phyloP scores from a whole-genome alignment of 2,329 filamentous ascomycete species.

The Neofusicoccum kwambonambiense region DNA sequence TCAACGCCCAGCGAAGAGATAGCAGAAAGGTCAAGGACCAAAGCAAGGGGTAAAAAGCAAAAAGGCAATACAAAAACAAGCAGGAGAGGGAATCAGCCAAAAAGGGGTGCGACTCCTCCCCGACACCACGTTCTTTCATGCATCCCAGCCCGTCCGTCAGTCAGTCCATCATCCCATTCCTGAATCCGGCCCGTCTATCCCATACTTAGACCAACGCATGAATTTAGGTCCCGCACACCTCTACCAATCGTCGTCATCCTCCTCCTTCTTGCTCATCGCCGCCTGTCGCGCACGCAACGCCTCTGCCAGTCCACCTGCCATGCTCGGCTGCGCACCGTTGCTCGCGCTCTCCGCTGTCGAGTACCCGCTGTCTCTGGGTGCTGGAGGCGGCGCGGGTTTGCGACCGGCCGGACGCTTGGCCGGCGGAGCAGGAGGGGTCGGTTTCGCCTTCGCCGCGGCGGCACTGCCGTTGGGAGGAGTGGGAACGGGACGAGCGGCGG shows the following conservation, averaged over 20 bases:
- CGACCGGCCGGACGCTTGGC: constrained; percentile 70
- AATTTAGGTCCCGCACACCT: not conserved
- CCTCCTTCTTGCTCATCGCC: constrained; percentile 44
- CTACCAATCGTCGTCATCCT: constrained; percentile 39
- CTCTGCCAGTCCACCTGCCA: constrained; percentile 52
- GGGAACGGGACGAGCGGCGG: constrained; percentile 47
- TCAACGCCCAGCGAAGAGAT: constrained; percentile 6
- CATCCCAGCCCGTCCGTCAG: not conserved
- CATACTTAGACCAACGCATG: not conserved
- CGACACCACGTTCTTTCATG: not conserved
- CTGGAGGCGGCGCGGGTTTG: constrained; percentile 68
- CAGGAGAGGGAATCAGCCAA: not conserved
- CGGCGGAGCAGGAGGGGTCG: constrained; percentile 73
- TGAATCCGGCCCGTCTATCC: not conserved
- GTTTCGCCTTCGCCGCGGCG: constrained; percentile 26
- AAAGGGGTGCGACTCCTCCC: not conserved
- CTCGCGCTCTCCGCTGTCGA: constrained; percentile 32
- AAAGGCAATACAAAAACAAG: not conserved
- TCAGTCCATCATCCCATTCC: not conserved
- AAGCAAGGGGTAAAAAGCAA: not conserved
- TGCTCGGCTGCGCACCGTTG: constrained; percentile 35
- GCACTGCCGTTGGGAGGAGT: constrained; percentile 42
- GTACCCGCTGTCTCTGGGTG: constrained; percentile 64
- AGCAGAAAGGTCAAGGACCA: not conserved
- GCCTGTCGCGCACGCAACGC: constrained; percentile 50